Base-by-base conservation (phyloP, 345 rosid species). In the Ricinus communis region DNA sequence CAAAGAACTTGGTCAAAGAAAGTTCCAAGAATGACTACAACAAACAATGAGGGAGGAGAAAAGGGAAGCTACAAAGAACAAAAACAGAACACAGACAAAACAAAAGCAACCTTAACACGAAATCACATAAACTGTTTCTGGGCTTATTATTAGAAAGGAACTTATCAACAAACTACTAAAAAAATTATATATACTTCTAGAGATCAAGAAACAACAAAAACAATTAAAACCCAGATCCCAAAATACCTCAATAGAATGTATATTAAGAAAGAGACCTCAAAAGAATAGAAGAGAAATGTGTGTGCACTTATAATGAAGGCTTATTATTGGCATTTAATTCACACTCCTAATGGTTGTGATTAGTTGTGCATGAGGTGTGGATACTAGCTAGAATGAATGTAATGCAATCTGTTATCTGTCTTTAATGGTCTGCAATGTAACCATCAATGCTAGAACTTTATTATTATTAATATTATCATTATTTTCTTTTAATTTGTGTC, bases 181-280 rank as follows among this genome's bases (percentile, higher is more conserved):
- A 43, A 33, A 33, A 6, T 2, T 2, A 10, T 19, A 36, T 19
- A 10, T n/a, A 10, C 47, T 36, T 59, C 12, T 21, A 53, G 41
- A 30, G 19, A 40, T 41, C 66, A 62, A 62, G 51, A 40, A 62
- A 38, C 28, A 61, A 38, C 21, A 28, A 24, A 68, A 51, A 15
- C 28, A 61, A 38, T 31, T 45, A 24, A 68, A 51, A 15, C 73
- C 69, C 73, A 54, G 78, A 74, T 62, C 78, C 72, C 64, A 68
- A 74, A 74, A 53, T 13, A 49, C 25, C 4, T 5, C 46, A 21
- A n/a, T 14, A 62, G 36, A 31, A 30, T 45, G 41, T 11, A 30
- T n/a, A 58, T 51, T 21, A 33, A 50, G 38, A 40, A 14, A 40
- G 38, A 40, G 24, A 40, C 31, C 41, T 16, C 24, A 59, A 31